Percentiles rank a stretch among this genome's conserved stretches.
phyloP scores from a whole-genome alignment of 371 early-diverging fungal genomes.

The Mucor plumbeus region DNA sequence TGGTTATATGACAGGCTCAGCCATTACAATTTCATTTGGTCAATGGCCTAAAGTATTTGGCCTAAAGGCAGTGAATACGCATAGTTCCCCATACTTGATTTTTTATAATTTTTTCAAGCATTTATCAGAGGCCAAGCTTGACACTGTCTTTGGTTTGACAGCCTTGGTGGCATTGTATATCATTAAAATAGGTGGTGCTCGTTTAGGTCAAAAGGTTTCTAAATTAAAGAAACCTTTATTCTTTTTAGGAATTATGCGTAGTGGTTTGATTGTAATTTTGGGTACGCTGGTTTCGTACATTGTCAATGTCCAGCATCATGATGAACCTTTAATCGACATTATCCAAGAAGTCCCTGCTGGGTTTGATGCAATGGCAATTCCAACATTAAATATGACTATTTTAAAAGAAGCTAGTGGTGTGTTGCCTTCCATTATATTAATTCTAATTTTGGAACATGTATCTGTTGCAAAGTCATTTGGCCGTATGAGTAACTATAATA shows the following conservation, averaged over 20 bases:
- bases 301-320: conserved; percentile 28
- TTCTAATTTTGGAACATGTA: conserved; percentile 82
- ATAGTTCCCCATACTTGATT: conserved; percentile 57
- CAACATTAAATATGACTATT: conserved; percentile 44
- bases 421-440: conserved; percentile 66
- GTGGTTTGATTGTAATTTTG: conserved; percentile 45
- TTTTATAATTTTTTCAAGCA: conserved; percentile 49
- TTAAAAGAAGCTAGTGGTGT: conserved; percentile 48
- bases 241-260: conserved; percentile 55
- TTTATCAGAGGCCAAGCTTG: conserved; percentile 42
- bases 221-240: conserved; percentile 37
- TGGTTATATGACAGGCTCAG: conserved; percentile 79
- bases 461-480: conserved; percentile 78
- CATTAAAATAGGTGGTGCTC: conserved; percentile 40
- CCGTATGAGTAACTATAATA: conserved; percentile 57
- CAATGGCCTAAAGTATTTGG: conserved; percentile 80
- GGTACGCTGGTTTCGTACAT: conserved; percentile 42
- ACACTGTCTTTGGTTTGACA: conserved; percentile 56
- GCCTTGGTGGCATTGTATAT: conserved; percentile 47
- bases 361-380: conserved; percentile 61
- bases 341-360: conserved; percentile 74
- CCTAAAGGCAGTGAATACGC: conserved; percentile 59
- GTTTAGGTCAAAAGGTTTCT: conserved; percentile 34
- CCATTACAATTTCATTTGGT: conserved; percentile 72
- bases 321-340: conserved; percentile 36